A percentile compares a stretch with the other conserved stretches of the same genome.
phyloP scores from a whole-genome alignment of 371 early-diverging fungal species.

The Lichtheimia ornata region DNA sequence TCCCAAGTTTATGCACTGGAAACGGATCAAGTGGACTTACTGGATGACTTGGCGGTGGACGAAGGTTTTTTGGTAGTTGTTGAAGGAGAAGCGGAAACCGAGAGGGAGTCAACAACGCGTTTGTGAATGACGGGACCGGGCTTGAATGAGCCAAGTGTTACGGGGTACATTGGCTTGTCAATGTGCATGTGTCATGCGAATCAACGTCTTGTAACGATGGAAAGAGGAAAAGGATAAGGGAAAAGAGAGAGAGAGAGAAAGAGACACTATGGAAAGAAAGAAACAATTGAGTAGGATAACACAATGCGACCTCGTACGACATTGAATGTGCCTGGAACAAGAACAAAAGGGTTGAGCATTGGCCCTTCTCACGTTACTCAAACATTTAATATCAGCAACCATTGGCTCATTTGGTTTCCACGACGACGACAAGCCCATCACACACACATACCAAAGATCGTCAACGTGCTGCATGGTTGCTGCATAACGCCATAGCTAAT shows the following conservation, averaged over 20 bases:
- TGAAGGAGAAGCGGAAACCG: background rate
- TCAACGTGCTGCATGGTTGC: too few species aligned
- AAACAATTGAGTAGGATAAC: background rate
- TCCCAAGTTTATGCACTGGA: background rate
- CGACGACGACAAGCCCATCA: too few species aligned
- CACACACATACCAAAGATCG: too few species aligned
- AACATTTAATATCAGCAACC: too few species aligned
- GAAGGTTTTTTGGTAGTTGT: background rate
- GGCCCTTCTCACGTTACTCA: too few species aligned
- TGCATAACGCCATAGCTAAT: too few species aligned
- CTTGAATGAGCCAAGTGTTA: background rate
- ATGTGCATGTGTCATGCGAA: conserved; percentile 1
- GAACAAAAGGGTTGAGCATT: too few species aligned
- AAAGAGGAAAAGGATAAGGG: background rate
- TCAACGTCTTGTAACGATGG: background rate
- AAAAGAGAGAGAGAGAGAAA: background rate
- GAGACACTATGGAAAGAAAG: background rate
- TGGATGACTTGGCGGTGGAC: background rate
- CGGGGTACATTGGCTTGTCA: conserved; percentile 1
- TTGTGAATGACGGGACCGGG: background rate
- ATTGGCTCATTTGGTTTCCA: too few species aligned
- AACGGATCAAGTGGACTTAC: background rate
- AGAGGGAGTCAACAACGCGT: background rate
- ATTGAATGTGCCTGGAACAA: background rate
- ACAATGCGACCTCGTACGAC: background rate